Evolutionary conservation across 2,329 filamentous ascomycete species (phyloP).

Genomic region (Juglanconis sp.): DNA sequence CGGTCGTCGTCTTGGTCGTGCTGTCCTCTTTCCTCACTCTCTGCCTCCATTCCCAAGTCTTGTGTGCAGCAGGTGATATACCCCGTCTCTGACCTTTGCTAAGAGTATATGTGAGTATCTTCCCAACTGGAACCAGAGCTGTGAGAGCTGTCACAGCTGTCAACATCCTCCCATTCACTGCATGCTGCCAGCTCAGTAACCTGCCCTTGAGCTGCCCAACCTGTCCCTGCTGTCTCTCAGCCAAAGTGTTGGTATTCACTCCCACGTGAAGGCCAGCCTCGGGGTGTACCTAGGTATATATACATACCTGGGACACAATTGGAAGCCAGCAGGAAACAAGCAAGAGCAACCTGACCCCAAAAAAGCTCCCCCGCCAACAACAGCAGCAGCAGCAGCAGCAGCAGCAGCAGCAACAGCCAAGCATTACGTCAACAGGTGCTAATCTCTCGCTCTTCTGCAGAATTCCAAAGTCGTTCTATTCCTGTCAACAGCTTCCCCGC

Average conservation of each 20-base stretch:
- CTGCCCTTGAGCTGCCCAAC: neutral
- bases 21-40: slow-evolving; percentile 5
- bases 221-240: neutral
- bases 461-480: slow-evolving; percentile 3
- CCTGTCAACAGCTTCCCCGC: slow-evolving; percentile 8
- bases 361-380: neutral
- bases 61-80: neutral
- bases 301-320: neutral
- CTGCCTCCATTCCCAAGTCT: slow-evolving; percentile 2
- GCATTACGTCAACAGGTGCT: slow-evolving; percentile 14
- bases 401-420: no score
- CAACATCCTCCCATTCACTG: neutral
- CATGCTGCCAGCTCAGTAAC: neutral
- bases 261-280: neutral
- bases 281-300: neutral
- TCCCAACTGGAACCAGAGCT: neutral
- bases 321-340: neutral
- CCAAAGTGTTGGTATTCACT: neutral
- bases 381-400: neutral
- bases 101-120: slow-evolving; percentile 12
- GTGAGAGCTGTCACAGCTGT: neutral
- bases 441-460: slow-evolving; percentile 11
- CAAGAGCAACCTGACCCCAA: neutral
- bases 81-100: neutral
- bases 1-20: neutral